These are phyloP conservation scores for Gamsiella multidivaricata DNA, from an alignment of 192 early-diverging fungal species.

Conservation along the genomic window DNA sequence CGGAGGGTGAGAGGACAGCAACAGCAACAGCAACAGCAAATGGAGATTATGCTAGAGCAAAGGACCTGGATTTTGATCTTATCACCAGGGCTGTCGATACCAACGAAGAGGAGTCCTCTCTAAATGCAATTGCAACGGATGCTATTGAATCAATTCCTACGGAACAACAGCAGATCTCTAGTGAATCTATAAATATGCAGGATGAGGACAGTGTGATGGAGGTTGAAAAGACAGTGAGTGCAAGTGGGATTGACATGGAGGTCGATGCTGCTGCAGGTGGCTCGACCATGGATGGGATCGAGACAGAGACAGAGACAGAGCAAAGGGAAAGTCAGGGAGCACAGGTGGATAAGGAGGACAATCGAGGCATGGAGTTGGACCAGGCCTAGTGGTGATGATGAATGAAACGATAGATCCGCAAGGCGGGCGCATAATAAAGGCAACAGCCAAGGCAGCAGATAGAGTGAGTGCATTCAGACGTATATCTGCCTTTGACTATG, in stretches of 20 bases:
- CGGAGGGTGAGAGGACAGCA: neutral
- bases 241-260: neutral
- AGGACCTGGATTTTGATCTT: slow-evolving; percentile 16
- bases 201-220: neutral
- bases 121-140: no score
- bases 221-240: neutral
- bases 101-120: no score
- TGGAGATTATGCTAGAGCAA: slow-evolving; percentile 21
- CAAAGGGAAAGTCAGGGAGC: neutral
- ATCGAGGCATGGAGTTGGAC: neutral
- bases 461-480: neutral
- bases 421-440: neutral
- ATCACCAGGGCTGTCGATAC: slow-evolving; percentile 5
- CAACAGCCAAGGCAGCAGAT: neutral
- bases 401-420: no score
- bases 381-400: neutral
- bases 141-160: no score
- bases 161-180: no score
- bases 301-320: slow-evolving; percentile 1
- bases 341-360: neutral
- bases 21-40: slow-evolving; percentile 1
- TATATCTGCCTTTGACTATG: no score
- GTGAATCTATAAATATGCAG: no score
- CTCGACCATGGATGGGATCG: neutral
- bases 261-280: neutral